Base-by-base conservation (phyloP, 495 filamentous ascomycete species). In the Immersiella caudata region DNA sequence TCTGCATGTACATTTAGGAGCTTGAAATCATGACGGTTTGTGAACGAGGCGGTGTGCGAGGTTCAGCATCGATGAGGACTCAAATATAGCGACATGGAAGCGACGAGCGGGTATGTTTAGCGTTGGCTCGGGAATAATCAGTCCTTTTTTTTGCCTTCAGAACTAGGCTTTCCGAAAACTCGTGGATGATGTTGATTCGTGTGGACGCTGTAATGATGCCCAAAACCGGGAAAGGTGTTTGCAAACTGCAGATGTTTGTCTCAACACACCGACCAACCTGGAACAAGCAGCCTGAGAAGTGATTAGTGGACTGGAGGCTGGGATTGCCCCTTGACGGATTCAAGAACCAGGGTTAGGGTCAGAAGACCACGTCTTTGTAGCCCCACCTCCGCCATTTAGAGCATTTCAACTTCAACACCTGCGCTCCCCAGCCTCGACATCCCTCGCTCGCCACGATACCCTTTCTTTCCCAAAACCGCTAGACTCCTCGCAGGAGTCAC, bases 401-500 rank as follows among this genome's bases (percentile, higher is more conserved):
- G 40, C 40, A 5, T 46, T 46, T 46, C 40, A 46, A 46, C 40
- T 46, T 12, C 40, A 26, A 22, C 52, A 55, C 14, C 52, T 11
- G 21, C 21, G 14, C 16, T 6, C 22, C 24, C 7, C 20, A 55
- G 20, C 52, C 52, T 26, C 20, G 20, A 26, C 22, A n/a, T 61
- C 29, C 16, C 36, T 9, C 8, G 14, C 26, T 36, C 18, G 2
- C 11, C 22, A 64, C 21, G 24, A 65, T 35, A 49, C 16, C 22
- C 14, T 2, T 49, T 14, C 29, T 40, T 14, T 16, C 20, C 29
- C 33, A 0, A 11, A 64, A 6, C 54, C 70, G 73, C 73, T 35
- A 61, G 73, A 66, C 71, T 70, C 71, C 69, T 67, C 73, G 74
- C 52, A 71, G 72, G 66, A 71, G 64, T 64, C 25, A 26, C 49